Percentiles rank a stretch among this genome's conserved stretches.
Conservation (phyloP, 2,329 filamentous ascomycete genomes). For the Alternaria triticimaculans region DNA sequence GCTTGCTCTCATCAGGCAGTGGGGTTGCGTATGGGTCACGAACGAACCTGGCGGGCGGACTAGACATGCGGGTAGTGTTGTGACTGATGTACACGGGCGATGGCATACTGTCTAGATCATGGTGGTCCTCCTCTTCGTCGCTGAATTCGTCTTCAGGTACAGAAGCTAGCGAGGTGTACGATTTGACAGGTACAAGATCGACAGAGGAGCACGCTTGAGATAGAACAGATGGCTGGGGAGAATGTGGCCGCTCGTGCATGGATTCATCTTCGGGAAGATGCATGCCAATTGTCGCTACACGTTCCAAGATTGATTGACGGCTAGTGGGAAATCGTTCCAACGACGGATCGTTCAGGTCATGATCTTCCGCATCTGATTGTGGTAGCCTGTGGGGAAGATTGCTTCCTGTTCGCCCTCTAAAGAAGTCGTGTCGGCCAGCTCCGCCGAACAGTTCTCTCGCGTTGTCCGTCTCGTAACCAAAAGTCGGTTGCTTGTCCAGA, state of each 20-base stretch:
- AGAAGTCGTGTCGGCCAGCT: slow-evolving; percentile 18
- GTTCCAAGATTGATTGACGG: slow-evolving; percentile 38
- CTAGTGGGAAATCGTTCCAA: slow-evolving; percentile 39
- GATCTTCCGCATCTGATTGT: slow-evolving; percentile 37
- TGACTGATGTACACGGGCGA: slow-evolving; percentile 27
- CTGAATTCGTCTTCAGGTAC: slow-evolving; percentile 30
- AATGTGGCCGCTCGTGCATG: slow-evolving; percentile 19
- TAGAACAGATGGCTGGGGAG: slow-evolving; percentile 30
- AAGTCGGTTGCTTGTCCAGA: slow-evolving; percentile 11
- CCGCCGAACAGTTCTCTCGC: slow-evolving; percentile 16
- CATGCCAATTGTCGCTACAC: slow-evolving; percentile 34
- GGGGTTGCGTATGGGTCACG: slow-evolving; percentile 23
- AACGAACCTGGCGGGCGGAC: slow-evolving; percentile 5
- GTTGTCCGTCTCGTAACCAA: slow-evolving; percentile 17
- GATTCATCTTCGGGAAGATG: slow-evolving; percentile 37
- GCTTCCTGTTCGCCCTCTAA: slow-evolving; percentile 27
- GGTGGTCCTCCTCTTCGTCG: slow-evolving; percentile 26
- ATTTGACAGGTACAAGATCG: slow-evolving; percentile 34
- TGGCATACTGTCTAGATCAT: slow-evolving; percentile 23
- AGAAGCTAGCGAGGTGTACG: slow-evolving; percentile 36
- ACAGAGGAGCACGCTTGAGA: slow-evolving; percentile 43
- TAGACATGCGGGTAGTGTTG: slow-evolving; percentile 2
- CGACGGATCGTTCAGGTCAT: slow-evolving; percentile 33
- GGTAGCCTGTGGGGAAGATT: slow-evolving; percentile 38
- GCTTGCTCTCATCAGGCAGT: slow-evolving; percentile 19